Base-by-base conservation (phyloP, 192 early-diverging fungal genomes). In the Entophlyctis luteolus region DNA sequence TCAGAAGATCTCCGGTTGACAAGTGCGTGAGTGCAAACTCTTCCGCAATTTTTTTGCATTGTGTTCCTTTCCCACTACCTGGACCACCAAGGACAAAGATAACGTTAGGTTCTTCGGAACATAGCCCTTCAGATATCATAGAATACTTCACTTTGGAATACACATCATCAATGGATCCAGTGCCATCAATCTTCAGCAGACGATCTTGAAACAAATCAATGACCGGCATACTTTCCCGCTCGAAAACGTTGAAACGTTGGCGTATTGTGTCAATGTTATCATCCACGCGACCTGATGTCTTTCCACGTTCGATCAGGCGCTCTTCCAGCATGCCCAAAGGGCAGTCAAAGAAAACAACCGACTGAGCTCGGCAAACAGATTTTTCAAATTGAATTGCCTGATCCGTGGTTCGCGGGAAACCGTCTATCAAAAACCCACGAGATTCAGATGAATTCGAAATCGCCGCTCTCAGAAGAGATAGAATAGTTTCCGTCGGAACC, bases 11-110 rank as follows among this genome's bases (percentile, higher is more conserved):
- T 33, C 97, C 97, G 20, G 95, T 94, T 31, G 93, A 96, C 50
- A 99, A 79, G 65, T 98, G 96, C 23, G 89, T 89, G 76, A 93
- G 93, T 33, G 89, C 91, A 78, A 87, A 95, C 60, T 98, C 95
- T 22, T 85, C 67, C 5, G 88, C 87, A 22, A 99, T 76, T 22
- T 85, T 84, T 1, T 75, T 87, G 70, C 93, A 96, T 73, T 98
- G 91, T 12, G 96, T 99, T 33, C 93, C 93, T 67, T 62, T 75
- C 36, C 76, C 78, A 59, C 75, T 75, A 39, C 78, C 78, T 45
- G 78, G 78, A 32, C 75, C 78, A 42, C 78, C 57, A 10, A 59
- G 27, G 3, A 59, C 57, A 22, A 59, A 34, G 29, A 59, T 59
- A n/a, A 59, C 45, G 12, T 34, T 34, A 16, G 27, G 4, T 25